Conservation (phyloP, 2,329 filamentous ascomycete species). For the Chalara sp. region DNA sequence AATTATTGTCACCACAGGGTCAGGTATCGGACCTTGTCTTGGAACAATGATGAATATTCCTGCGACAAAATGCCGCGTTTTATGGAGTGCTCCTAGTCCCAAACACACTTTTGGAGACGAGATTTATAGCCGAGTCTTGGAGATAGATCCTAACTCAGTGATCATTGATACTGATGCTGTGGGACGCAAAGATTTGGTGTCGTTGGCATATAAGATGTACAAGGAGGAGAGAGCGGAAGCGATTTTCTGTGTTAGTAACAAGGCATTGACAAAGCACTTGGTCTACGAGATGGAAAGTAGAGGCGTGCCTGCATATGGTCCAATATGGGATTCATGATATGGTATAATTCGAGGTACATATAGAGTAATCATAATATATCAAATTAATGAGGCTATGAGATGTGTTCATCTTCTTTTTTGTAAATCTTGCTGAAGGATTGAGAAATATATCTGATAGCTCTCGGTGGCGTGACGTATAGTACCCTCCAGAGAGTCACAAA, state of each 20-base stretch:
- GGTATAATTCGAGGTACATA: neutral
- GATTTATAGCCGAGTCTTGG: conserved; percentile 26
- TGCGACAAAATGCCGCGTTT: conserved; percentile 22
- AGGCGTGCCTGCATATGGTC: conserved; percentile 30
- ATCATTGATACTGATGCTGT: conserved; percentile 29
- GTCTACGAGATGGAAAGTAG: conserved; percentile 32
- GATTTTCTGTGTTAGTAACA: conserved; percentile 31
- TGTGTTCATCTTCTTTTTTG: no score
- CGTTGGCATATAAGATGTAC: conserved; percentile 25
- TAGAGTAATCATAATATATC: no score
- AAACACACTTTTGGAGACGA: conserved; percentile 28
- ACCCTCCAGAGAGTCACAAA: no score
- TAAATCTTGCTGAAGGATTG: no score
- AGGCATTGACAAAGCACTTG: conserved; percentile 29
- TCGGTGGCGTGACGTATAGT: no score
- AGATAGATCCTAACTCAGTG: conserved; percentile 28
- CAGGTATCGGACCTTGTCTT: conserved; percentile 32
- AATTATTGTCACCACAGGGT: conserved; percentile 33
- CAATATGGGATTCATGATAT: conserved; percentile 30
- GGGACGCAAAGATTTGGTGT: conserved; percentile 29
- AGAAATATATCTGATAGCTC: no score
- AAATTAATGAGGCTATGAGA: no score
- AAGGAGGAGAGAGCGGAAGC: conserved; percentile 29
- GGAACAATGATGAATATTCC: conserved; percentile 24
- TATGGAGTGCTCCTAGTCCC: conserved; percentile 31